Base-by-base conservation (phyloP, 2,329 filamentous ascomycete genomes). In the Fusarium avenaceum region DNA sequence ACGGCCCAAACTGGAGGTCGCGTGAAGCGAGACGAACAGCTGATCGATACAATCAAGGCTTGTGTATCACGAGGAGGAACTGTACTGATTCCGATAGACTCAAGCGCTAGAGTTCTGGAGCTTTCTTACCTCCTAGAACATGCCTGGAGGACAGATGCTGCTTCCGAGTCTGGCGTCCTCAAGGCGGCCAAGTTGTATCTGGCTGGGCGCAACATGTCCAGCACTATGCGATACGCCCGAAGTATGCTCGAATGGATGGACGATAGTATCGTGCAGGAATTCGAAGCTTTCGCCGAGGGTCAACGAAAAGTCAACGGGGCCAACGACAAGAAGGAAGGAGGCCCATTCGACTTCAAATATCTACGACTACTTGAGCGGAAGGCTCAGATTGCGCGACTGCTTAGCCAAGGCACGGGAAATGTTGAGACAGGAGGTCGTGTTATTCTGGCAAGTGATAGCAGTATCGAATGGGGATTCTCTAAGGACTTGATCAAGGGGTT, bases 241-340 rank as follows among this genome's bases (percentile, higher is more conserved):
- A 97, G 95, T 77, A 97, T 99, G 92, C 84, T 99, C 32, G 96
- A 99, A 76, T 99, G 96, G 96, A 98, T 99, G 94, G 94, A 98
- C 76, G 94, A 97, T 75, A 91, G 90, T 59, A 96, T 99, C 61
- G 91, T 97, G 42, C 90, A 94, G 55, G 95, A 98, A 73, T 96
- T 97, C 65, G 94, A 97, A 76, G 89, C 90, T 15, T 84, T 89
- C 47, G 86, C 85, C 3, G 86, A 88, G 66, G 82, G 80, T 4
- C 81, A 84, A 65, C 76, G 80, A 5, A 84, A 81, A 62, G 79
- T 82, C 9, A 82, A 83, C 13, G 79, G 81, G 0, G 78, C 82
- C 14, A 82, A 80, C 26, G 80, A 82, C 15, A 88, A 84, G 71
- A 86, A 86, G 65, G 82, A 84, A 35, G 85, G 84, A 3, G 92